Conservation (phyloP, 73 alveolate species). For the Tetrahymena malaccensis region DNA sequence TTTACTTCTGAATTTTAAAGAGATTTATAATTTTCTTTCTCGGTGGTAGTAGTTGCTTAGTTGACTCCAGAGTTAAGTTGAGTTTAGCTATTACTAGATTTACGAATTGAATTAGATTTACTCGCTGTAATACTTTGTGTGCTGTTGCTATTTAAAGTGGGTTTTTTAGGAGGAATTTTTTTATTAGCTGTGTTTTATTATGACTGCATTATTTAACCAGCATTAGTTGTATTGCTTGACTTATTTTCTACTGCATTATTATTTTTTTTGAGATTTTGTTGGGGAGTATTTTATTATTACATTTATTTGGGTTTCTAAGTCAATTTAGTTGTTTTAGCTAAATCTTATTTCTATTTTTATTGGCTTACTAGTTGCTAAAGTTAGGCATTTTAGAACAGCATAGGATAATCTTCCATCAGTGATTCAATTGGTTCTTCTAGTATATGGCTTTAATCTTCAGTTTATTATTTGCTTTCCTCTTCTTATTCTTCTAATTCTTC, state of each 20-base stretch:
- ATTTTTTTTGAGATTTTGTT: neutral
- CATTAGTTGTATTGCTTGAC: neutral
- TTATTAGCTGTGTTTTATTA: neutral
- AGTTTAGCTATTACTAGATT: neutral
- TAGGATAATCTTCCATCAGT: neutral
- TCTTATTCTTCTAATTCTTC: neutral
- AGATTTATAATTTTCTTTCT: neutral
- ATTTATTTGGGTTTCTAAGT: neutral
- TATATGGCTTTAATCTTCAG: neutral
- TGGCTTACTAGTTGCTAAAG: neutral
- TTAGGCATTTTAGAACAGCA: neutral
- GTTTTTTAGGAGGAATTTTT: neutral
- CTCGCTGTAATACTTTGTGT: neutral
- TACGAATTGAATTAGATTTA: neutral
- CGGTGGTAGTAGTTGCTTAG: neutral
- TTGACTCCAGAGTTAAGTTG: neutral
- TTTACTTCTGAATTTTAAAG: neutral
- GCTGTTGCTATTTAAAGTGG: neutral
- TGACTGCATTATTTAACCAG: too few species aligned
- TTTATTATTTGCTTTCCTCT: neutral
- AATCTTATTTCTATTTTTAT: neutral
- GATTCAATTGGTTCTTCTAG: neutral
- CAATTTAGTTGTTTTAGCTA: neutral
- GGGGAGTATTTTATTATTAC: neutral
- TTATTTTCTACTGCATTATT: neutral